Conservation (phyloP, 2,329 filamentous ascomycete species). For the Cryphonectria radicalis region DNA sequence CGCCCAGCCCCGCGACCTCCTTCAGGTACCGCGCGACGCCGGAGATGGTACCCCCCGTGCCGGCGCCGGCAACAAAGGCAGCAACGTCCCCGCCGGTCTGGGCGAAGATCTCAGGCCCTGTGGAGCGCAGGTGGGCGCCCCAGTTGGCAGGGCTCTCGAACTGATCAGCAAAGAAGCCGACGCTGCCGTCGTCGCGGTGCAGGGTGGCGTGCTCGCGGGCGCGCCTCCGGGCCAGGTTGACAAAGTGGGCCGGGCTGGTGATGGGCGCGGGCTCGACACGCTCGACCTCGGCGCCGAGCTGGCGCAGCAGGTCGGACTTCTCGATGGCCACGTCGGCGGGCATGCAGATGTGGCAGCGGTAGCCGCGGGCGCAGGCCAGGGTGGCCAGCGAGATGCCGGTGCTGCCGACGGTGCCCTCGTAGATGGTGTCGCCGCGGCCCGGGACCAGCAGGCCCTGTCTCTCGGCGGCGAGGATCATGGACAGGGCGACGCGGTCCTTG, state of each 20-base stretch:
- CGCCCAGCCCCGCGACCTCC: constrained; percentile 59
- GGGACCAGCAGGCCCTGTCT: constrained; percentile 74
- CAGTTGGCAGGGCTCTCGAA: constrained; percentile 93
- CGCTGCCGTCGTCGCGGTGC: constrained; percentile 62
- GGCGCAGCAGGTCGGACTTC: constrained; percentile 85
- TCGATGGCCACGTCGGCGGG: constrained; percentile 87
- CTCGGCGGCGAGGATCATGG: constrained; percentile 86
- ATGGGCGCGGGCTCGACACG: constrained; percentile 90
- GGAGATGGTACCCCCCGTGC: constrained; percentile 91
- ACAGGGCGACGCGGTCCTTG: constrained; percentile 92
- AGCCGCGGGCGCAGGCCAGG: constrained; percentile 84
- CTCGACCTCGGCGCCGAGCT: constrained; percentile 91
- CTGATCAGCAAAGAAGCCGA: constrained; percentile 93
- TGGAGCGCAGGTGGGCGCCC: constrained; percentile 78
- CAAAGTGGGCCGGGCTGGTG: constrained; percentile 90
- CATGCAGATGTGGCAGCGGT: constrained; percentile 96
- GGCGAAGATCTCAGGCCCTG: constrained; percentile 84
- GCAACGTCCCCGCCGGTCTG: constrained; percentile 78
- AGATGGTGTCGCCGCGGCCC: constrained; percentile 87
- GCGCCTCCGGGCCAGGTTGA: constrained; percentile 82
- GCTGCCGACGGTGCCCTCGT: constrained; percentile 95
- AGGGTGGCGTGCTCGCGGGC: constrained; percentile 73
- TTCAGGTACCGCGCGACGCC: constrained; percentile 87
- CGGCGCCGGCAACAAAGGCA: constrained; percentile 91
- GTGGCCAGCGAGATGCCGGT: constrained; percentile 95